Conservation (phyloP, 768 basidiomycete species). For the Boletales sp. region DNA sequence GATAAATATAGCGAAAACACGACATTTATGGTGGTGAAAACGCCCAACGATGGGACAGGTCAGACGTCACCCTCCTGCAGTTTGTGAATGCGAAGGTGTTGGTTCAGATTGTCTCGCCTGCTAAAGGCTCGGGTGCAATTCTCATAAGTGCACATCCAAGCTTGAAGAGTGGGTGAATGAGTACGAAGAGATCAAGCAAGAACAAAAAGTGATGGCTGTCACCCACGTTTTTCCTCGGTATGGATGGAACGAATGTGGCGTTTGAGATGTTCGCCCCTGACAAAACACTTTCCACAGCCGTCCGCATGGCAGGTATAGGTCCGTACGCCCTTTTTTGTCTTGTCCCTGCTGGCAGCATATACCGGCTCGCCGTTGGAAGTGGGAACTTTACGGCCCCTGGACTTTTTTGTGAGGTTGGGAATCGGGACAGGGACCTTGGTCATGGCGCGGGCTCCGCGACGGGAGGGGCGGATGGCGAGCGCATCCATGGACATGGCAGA, state of each 20-base stretch:
- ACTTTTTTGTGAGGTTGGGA: slow-evolving; percentile 49
- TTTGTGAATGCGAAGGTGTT: slow-evolving; percentile 65
- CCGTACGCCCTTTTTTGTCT: slow-evolving; percentile 35
- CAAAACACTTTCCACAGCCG: slow-evolving; percentile 78
- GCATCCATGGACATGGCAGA: background rate
- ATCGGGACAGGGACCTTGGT: slow-evolving; percentile 40
- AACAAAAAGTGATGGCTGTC: background rate
- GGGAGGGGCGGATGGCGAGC: slow-evolving; percentile 12
- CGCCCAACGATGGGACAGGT: background rate
- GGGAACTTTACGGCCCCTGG: slow-evolving; percentile 47
- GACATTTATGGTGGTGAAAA: too few relatives aligned
- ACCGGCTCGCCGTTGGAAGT: slow-evolving; percentile 27
- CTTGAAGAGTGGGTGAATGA: slow-evolving; percentile 15
- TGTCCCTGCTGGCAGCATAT: slow-evolving; percentile 26
- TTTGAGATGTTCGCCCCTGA: slow-evolving; percentile 77
- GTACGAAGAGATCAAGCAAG: background rate
- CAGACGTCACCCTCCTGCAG: slow-evolving; percentile 18
- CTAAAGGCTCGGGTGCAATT: slow-evolving; percentile 71
- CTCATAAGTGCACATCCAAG: slow-evolving; percentile 45
- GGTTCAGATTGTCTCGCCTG: slow-evolving; percentile 72
- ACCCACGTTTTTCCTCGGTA: slow-evolving; percentile 81
- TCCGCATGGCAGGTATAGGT: slow-evolving; percentile 64
- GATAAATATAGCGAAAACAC: too few relatives aligned
- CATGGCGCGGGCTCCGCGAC: slow-evolving; percentile 21
- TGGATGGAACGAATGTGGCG: slow-evolving; percentile 78